Evolutionary conservation across 108 stramenopile species (phyloP).

Genomic region (Nannochloropsis gaditana): DNA sequence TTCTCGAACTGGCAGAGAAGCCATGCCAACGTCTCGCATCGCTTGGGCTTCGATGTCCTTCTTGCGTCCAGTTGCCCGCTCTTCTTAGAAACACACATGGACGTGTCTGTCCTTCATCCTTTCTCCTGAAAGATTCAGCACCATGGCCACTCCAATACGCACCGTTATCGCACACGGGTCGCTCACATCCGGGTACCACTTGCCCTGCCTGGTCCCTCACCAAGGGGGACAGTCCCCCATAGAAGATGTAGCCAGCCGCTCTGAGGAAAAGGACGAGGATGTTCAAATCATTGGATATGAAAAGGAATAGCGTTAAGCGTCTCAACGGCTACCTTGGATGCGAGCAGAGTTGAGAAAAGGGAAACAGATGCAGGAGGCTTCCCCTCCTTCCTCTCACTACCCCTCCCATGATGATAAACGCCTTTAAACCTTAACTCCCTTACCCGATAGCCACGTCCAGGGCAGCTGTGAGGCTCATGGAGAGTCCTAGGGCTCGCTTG

Average conservation of each 20-base stretch:
- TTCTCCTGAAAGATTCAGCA: background rate
- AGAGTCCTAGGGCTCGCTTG: background rate
- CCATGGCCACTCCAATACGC: background rate
- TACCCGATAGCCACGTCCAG: constrained; percentile 12
- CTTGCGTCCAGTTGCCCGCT: too few species aligned
- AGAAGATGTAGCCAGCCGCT: background rate
- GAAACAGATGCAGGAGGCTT: background rate
- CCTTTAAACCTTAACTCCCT: background rate
- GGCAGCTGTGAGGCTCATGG: background rate
- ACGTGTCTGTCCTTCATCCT: too few species aligned
- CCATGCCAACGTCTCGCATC: too few species aligned
- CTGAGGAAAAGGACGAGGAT: background rate
- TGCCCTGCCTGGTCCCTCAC: background rate
- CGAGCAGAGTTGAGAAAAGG: background rate
- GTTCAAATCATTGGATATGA: too few species aligned
- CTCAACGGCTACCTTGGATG: too few species aligned
- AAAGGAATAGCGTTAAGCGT: too few species aligned
- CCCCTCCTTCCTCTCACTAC: background rate
- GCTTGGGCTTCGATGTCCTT: too few species aligned
- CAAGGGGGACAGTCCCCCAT: background rate
- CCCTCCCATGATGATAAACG: background rate
- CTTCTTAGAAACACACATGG: too few species aligned
- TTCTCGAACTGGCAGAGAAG: too few species aligned
- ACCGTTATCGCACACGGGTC: constrained; percentile 13
- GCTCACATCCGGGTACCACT: background rate